Base-by-base conservation (phyloP, 108 stramenopile species). In the Skeletonema marinoi region DNA sequence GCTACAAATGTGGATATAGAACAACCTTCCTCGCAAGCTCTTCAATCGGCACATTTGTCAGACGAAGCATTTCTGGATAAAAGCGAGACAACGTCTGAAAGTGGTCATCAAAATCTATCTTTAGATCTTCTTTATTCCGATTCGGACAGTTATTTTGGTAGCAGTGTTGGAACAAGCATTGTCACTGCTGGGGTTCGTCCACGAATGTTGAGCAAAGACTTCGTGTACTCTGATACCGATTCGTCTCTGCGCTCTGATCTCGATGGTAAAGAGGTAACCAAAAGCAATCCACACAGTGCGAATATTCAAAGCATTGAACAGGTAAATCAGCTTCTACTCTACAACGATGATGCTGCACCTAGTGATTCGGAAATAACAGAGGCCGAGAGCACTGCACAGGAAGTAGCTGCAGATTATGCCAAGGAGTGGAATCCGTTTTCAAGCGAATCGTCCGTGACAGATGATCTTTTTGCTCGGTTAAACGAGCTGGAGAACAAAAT, bases 81-180 rank as follows among this genome's bases (percentile, higher is more conserved):
- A 56, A 10, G 54, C 25, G 54, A 54, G 3, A 54, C 25, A 7
- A 56, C 54, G 25, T 56, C 54, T 29, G 54, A 56, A 25, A 56
- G 54, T 5, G 25, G 25, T 56, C 19, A 10, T 3, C 36, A 30
- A 19, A 39, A 64, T 39, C 63, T 14, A 39, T 10, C 63, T 7
- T 21, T 64, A 17, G 63, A 64, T 39, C 6, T 35, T 10, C 38
- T 64, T 35, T 64, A 64, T 64, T 64, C 63, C 10, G 63, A 64
- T 39, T n/a, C 38, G 35, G 63, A 64, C 38, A 38, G 41, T 39
- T 64, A 64, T 39, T 64, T 64, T 29, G 19, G 25, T 4, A 64
- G 63, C 11, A 64, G 41, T 56, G 1, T 25, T 56, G 25, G 21
- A 10, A 25, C n/a, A 6, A 56, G 54, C 54, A 25, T 6, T 56